These are phyloP conservation scores for Pyracantha coccinea DNA, from an alignment of 331 rosid genomes.

Conservation along the genomic window DNA sequence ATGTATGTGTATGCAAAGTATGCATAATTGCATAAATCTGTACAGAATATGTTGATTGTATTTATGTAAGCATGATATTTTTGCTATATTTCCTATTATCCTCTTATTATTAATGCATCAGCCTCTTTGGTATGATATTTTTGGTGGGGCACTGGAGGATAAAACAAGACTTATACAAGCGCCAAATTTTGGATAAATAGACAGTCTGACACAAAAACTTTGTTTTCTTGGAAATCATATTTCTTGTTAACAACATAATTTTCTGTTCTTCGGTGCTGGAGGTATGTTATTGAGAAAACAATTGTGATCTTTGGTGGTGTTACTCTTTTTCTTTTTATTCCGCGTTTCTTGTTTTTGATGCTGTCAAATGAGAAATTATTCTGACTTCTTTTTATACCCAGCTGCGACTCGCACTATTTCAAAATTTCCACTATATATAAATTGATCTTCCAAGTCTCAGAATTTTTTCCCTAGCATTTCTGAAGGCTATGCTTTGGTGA, in stretches of 20 bases:
- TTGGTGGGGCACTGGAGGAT: not conserved
- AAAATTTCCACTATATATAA: not conserved
- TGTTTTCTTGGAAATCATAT: not conserved
- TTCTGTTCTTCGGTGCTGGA: not conserved
- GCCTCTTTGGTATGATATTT: not conserved
- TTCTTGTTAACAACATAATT: not conserved
- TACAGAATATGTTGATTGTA: not conserved
- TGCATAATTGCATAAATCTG: not conserved
- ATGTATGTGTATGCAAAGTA: not conserved
- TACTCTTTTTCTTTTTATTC: not conserved
- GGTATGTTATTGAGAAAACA: not conserved
- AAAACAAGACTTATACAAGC: not conserved
- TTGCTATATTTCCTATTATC: not conserved
- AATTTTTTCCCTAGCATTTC: not conserved
- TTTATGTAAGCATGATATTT: no score
- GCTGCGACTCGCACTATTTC: not conserved
- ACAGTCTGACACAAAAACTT: not conserved
- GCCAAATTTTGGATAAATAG: not conserved
- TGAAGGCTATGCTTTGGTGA: not conserved
- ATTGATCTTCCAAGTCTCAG: not conserved
- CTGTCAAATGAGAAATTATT: not conserved
- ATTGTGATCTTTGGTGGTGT: not conserved
- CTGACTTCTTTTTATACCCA: not conserved
- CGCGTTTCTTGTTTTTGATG: not conserved
- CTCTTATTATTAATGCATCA: not conserved